Evolutionary conservation across 495 filamentous ascomycete genomes (phyloP).

Genomic region (Terfezia claveryi): DNA sequence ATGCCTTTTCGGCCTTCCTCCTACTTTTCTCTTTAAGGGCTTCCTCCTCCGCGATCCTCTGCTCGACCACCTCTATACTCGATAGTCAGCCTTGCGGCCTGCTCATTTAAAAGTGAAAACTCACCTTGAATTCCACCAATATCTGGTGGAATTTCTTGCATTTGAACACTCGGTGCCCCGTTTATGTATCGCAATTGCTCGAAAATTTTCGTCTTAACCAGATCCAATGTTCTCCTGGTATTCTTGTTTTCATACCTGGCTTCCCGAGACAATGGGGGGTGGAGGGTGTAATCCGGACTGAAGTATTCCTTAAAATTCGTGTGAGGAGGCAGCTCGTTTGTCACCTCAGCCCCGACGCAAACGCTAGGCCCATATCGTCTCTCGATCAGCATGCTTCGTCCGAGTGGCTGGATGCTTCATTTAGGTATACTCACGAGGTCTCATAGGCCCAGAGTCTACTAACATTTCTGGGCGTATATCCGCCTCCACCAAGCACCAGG

Average conservation of each 20-base stretch:
- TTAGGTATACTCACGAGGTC: slow-evolving; percentile 27
- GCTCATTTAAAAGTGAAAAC: neutral
- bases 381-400: no score
- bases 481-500: slow-evolving; percentile 79
- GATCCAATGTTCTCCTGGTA: slow-evolving; percentile 45
- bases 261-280: slow-evolving; percentile 52
- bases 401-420: no score
- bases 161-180: slow-evolving; percentile 68
- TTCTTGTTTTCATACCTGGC: slow-evolving; percentile 58
- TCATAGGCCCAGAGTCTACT: slow-evolving; percentile 92
- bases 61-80: slow-evolving; percentile 45
- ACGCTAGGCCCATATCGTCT: slow-evolving; percentile 27
- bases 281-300: slow-evolving; percentile 51
- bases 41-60: slow-evolving; percentile 48
- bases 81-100: neutral
- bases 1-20: slow-evolving; percentile 25
- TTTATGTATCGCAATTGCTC: slow-evolving; percentile 76
- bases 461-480: slow-evolving; percentile 94
- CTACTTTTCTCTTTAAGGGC: slow-evolving; percentile 34
- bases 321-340: slow-evolving; percentile 47
- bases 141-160: slow-evolving; percentile 59
- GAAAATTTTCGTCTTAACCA: slow-evolving; percentile 47
- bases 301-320: slow-evolving; percentile 57
- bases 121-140: slow-evolving; percentile 37
- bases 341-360: slow-evolving; percentile 58